Evolutionary conservation across 495 filamentous ascomycete species (phyloP).

Genomic region (Tuber brumale): DNA sequence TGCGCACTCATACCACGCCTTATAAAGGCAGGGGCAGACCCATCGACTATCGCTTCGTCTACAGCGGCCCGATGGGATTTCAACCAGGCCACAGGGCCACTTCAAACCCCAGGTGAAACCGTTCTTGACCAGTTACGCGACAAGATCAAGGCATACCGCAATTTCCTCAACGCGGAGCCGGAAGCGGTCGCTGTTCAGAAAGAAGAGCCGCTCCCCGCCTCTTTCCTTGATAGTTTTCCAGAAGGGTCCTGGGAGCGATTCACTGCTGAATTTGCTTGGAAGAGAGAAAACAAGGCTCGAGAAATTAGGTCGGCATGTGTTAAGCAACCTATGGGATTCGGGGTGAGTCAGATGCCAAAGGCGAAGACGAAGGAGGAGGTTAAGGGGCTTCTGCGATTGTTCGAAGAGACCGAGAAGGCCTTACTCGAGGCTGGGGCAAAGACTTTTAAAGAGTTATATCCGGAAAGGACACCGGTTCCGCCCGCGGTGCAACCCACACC

Average conservation of each 20-base stretch:
- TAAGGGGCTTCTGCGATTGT: conserved; percentile 46
- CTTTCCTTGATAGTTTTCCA: conserved; percentile 20
- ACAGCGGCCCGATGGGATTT: neutral
- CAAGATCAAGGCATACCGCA: conserved; percentile 44
- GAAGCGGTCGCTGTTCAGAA: neutral
- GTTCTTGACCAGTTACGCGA: conserved; percentile 54
- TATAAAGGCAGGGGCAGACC: conserved; percentile 25
- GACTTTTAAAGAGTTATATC: conserved; percentile 57
- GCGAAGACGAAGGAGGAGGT: conserved; percentile 52
- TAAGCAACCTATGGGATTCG: neutral
- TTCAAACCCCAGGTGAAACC: conserved; percentile 43
- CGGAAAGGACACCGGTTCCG: conserved; percentile 42
- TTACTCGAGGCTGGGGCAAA: conserved; percentile 57
- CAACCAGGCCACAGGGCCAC: neutral
- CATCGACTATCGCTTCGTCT: conserved; percentile 8
- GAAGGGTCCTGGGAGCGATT: conserved; percentile 25
- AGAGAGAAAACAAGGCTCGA: conserved; percentile 25
- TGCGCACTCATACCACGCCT: conserved; percentile 16
- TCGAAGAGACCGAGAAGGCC: conserved; percentile 50
- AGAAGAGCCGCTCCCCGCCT: neutral
- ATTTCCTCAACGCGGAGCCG: conserved; percentile 11
- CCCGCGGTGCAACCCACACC: neutral
- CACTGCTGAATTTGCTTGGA: conserved; percentile 14
- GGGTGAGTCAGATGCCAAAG: neutral
- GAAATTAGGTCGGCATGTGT: neutral